Conservation (phyloP, 2,329 filamentous ascomycete genomes). For the Colletotrichum sansevieriae region DNA sequence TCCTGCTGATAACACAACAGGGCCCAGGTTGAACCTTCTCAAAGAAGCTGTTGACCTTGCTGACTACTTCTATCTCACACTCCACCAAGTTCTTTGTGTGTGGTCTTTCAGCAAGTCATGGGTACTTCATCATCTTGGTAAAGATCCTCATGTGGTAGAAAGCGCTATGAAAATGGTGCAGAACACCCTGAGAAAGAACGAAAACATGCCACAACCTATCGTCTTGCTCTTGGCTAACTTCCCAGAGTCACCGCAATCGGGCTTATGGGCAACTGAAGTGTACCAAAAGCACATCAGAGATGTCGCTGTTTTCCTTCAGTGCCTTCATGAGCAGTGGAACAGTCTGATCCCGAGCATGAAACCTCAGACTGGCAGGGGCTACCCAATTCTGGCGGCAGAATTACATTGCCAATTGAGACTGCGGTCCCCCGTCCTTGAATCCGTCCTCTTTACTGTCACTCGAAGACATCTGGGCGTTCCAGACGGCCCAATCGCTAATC, state of each 20-base stretch:
- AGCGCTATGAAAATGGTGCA: slow-evolving; percentile 52
- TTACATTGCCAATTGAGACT: slow-evolving; percentile 62
- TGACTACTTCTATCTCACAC: slow-evolving; percentile 73
- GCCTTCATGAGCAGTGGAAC: slow-evolving; percentile 58
- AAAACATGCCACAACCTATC: slow-evolving; percentile 46
- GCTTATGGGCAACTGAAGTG: slow-evolving; percentile 26
- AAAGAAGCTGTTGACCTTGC: slow-evolving; percentile 64
- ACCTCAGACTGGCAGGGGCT: slow-evolving; percentile 48
- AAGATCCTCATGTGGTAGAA: slow-evolving; percentile 45
- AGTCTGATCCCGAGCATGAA: slow-evolving; percentile 52
- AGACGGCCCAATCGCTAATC: slow-evolving; percentile 50
- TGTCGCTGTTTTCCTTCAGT: slow-evolving; percentile 60
- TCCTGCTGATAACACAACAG: slow-evolving; percentile 24
- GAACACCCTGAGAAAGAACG: slow-evolving; percentile 54
- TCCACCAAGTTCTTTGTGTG: slow-evolving; percentile 76
- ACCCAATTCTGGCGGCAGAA: slow-evolving; percentile 70
- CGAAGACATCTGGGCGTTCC: slow-evolving; percentile 59
- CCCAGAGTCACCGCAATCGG: slow-evolving; percentile 45
- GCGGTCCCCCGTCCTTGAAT: slow-evolving; percentile 64
- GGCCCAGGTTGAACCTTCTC: slow-evolving; percentile 66
- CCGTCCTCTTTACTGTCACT: slow-evolving; percentile 65
- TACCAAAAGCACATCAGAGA: slow-evolving; percentile 45
- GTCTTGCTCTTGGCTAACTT: slow-evolving; percentile 55
- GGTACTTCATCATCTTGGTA: slow-evolving; percentile 45
- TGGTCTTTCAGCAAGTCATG: slow-evolving; percentile 59